A percentile compares a stretch with the other conserved stretches of the same genome.
Conservation (phyloP, 2,329 filamentous ascomycete genomes). For the Hypoxylon sp. region DNA sequence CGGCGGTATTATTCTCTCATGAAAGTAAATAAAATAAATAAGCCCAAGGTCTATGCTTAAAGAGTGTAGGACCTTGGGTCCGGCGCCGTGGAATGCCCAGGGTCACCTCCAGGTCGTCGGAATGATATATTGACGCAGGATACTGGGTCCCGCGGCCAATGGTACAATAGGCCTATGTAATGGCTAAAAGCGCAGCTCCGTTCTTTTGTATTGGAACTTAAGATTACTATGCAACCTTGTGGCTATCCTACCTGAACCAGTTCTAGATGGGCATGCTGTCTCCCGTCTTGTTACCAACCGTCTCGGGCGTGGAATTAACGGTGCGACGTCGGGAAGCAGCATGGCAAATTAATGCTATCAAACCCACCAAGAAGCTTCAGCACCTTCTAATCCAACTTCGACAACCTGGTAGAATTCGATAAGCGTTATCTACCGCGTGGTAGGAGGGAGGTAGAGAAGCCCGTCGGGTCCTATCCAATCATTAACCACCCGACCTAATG, state of each 20-base stretch:
- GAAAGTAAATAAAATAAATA: slow-evolving; percentile 18
- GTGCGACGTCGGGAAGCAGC: slow-evolving; percentile 7
- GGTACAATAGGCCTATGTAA: neutral
- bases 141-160: slow-evolving; percentile 24
- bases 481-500: neutral
- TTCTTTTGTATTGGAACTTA: slow-evolving; percentile 23
- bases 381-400: slow-evolving; percentile 21
- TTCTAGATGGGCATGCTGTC: slow-evolving; percentile 21
- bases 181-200: slow-evolving; percentile 41
- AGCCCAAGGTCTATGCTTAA: slow-evolving; percentile 3
- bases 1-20: slow-evolving; percentile 3
- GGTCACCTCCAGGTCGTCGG: slow-evolving; percentile 23
- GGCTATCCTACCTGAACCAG: slow-evolving; percentile 3
- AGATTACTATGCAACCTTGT: slow-evolving; percentile 22
- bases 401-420: neutral
- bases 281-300: slow-evolving; percentile 9
- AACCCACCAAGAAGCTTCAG: neutral
- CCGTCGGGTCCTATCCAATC: slow-evolving; percentile 7
- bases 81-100: slow-evolving; percentile 2
- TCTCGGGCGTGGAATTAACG: slow-evolving; percentile 10
- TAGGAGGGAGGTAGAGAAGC: neutral
- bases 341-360: slow-evolving; percentile 15
- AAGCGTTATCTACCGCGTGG: neutral
- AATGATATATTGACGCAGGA: slow-evolving; percentile 27
- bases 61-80: slow-evolving; percentile 5